Evolutionary conservation across 2,329 filamentous ascomycete species (phyloP).

Genomic region (Paecilomyces formosus): DNA sequence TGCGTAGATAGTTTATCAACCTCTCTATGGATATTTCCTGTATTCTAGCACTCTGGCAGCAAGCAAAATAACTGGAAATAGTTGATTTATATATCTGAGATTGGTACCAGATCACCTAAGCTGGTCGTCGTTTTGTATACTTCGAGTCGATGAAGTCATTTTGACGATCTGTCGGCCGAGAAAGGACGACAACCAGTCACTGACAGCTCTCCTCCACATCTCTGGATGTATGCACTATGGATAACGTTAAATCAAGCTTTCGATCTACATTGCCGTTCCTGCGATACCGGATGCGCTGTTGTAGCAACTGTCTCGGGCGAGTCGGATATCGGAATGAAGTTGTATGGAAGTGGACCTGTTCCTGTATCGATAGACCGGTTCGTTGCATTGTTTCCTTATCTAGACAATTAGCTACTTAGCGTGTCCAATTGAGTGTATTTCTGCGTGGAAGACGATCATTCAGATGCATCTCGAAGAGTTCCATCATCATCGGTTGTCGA

Average conservation of each 20-base stretch:
- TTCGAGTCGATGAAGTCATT: conserved; percentile 19
- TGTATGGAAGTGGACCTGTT: not conserved
- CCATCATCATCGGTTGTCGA: not conserved
- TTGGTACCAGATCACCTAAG: not conserved
- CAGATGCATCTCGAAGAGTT: not conserved
- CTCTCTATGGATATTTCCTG: not conserved
- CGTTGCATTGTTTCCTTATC: not conserved
- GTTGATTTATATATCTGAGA: not conserved
- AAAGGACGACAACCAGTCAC: not conserved
- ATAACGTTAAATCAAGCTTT: not conserved
- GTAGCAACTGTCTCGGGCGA: not conserved
- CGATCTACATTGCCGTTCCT: not conserved
- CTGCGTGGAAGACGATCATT: not conserved
- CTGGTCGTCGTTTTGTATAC: conserved; percentile 2
- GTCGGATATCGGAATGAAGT: not conserved
- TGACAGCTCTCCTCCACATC: not conserved
- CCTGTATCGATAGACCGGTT: not conserved
- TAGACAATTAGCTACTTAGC: not conserved
- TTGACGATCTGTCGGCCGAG: conserved; percentile 15
- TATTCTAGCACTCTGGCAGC: not conserved
- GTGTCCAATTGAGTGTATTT: not conserved
- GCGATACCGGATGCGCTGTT: not conserved
- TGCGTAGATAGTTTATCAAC: not conserved
- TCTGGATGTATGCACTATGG: not conserved
- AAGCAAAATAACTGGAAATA: not conserved